Evolutionary conservation across 2,329 filamentous ascomycete species (phyloP), one percentile per base, ranked within the genome.

Genomic region (Coniochaeta hoffmannii): DNA sequence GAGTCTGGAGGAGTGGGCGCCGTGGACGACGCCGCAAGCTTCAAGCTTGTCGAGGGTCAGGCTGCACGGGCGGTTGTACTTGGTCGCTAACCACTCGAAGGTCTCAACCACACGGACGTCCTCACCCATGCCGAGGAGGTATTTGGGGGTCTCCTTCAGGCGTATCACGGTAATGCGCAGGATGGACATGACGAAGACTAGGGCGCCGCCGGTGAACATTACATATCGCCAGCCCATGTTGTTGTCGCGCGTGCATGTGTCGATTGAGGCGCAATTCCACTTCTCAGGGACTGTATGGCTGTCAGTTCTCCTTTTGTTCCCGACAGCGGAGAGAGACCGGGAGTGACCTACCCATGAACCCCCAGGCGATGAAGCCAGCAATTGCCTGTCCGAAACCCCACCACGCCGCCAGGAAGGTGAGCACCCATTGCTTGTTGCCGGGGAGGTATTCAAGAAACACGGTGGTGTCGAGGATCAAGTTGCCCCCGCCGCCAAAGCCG

Each of bases 321-420:
- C 41, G 22, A n/a, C 7, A 12, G 22, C 14, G 19, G 12, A 19
- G 8, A 46, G 15, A 31, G 11, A 31, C 3, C 15, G 5, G 9
- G 50, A 55, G 15, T 10, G 30, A 67, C 63, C 65, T 67, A 72
- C 71, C 69, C 61, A 78, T 61, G 57, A 77, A 79, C 0, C 72
- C 76, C 77, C 76, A 79, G 24, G 76, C 76, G 56, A 80, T 70
- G 59, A 76, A 70, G 24, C 78, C 71, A n/a, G 73, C 67, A 55
- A 77, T 66, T 4, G 75, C 69, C 60, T 78, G 74, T 2, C 76
- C 77, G 7, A 79, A 50, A 0, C 74, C 75, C 74, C 76, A 79
- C 77, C 77, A 78, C 22, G 73, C 74, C 2, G 84, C 82, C 66
- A 87, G 74, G n/a, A 83, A 72, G 0, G 82, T 86, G 14, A 86